phyloP scores from a whole-genome alignment of 805 yeast genomes.

The Tetrapisispora arboricola region DNA sequence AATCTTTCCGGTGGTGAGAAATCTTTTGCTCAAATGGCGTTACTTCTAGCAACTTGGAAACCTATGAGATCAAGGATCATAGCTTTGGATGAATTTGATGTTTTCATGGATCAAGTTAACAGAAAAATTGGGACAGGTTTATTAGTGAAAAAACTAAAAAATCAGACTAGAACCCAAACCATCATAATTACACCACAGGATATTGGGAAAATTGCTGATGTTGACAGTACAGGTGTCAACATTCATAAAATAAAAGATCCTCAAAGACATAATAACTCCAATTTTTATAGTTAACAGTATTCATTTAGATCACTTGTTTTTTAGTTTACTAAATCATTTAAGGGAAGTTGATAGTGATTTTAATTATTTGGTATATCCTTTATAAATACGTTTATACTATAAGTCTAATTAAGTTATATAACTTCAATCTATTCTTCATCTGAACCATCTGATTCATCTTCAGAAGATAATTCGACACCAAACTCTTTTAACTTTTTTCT shows the following conservation, averaged over 20 bases:
- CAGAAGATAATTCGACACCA: constrained; percentile 58
- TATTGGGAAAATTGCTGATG: constrained; percentile 50
- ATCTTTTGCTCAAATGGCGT: constrained; percentile 83
- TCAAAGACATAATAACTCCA: constrained; percentile 24
- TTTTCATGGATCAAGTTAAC: constrained; percentile 91
- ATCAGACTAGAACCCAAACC: constrained; percentile 61
- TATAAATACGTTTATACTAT: too few relatives aligned
- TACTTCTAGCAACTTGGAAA: constrained; percentile 83
- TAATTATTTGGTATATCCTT: too few relatives aligned
- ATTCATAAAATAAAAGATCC: constrained; percentile 53
- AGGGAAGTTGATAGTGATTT: too few relatives aligned
- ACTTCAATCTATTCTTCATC: too few relatives aligned
- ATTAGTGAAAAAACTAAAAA: constrained; percentile 57
- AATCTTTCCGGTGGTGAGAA: constrained; percentile 96
- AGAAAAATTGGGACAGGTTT: constrained; percentile 68
- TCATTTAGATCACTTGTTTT: too few relatives aligned
- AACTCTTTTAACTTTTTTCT: constrained; percentile 40
- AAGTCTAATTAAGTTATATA: too few relatives aligned
- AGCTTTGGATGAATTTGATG: constrained; percentile 95
- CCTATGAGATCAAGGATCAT: constrained; percentile 80
- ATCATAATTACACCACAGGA: constrained; percentile 93
- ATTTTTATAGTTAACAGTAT: constrained; percentile 5
- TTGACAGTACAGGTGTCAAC: constrained; percentile 50
- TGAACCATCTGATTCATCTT: constrained; percentile 53
- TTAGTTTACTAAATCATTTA: too few relatives aligned